Evolutionary conservation across 2,329 filamentous ascomycete genomes (phyloP).

Genomic region (Alternaria triticimaculans): DNA sequence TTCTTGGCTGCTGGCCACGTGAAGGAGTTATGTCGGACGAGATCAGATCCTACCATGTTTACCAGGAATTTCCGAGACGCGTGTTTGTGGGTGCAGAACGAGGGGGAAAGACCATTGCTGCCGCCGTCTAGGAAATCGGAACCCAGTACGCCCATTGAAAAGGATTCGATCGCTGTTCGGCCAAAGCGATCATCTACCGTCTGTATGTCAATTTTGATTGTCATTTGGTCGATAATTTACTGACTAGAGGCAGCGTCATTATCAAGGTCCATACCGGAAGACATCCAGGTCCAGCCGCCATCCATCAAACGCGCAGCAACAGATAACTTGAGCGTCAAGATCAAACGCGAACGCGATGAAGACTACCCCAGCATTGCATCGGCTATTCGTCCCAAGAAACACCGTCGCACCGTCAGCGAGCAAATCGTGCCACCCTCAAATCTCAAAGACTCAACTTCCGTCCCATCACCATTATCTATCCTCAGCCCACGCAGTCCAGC

Average conservation of each 20-base stretch:
- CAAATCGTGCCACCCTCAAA: conserved; percentile 22
- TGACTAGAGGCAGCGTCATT: conserved; percentile 14
- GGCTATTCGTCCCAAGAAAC: conserved; percentile 22
- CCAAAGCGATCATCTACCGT: conserved; percentile 68
- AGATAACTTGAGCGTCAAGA: conserved; percentile 23
- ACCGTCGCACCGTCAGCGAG: conserved; percentile 27
- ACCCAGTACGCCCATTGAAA: conserved; percentile 16
- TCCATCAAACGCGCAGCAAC: conserved; percentile 28
- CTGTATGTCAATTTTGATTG: conserved; percentile 61
- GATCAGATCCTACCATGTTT: conserved; percentile 36
- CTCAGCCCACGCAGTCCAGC: conserved; percentile 24
- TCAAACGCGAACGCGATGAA: conserved; percentile 36
- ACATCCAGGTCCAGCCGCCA: conserved; percentile 9
- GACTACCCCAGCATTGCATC: conserved; percentile 17
- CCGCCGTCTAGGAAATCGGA: conserved; percentile 30
- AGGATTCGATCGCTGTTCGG: conserved; percentile 51
- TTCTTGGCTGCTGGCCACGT: conserved; percentile 35
- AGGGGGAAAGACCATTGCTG: conserved; percentile 26
- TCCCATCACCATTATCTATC: conserved; percentile 1
- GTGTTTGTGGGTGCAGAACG: conserved; percentile 35
- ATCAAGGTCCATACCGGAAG: conserved; percentile 11
- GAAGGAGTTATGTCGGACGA: conserved; percentile 31
- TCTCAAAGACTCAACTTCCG: conserved; percentile 15
- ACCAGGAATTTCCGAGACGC: conserved; percentile 38
- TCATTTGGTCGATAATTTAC: conserved; percentile 15